These are phyloP conservation scores for Plasmodium vivax DNA, from an alignment of 169 alveolate species.

Conservation along the genomic window DNA sequence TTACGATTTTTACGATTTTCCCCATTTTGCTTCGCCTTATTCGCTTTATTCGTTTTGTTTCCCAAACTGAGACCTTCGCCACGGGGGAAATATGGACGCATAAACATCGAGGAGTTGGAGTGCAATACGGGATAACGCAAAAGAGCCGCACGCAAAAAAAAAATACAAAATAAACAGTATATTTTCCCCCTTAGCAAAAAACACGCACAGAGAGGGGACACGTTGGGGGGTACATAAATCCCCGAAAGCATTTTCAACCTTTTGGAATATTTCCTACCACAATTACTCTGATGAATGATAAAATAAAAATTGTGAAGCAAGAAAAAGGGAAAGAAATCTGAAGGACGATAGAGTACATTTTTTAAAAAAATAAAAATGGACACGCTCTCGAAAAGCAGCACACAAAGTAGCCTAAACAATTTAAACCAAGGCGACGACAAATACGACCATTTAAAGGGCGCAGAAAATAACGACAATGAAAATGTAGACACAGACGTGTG, in stretches of 20 bases:
- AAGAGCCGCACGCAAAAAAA: background rate
- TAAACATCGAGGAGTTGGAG: background rate
- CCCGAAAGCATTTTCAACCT: background rate
- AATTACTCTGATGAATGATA: background rate
- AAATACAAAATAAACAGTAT: background rate
- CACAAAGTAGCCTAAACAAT: background rate
- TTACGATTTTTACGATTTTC: no score
- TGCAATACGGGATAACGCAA: background rate
- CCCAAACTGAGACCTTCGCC: background rate
- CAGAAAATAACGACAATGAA: background rate
- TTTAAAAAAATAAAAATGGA: constrained; percentile 1
- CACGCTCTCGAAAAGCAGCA: background rate
- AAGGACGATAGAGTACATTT: background rate
- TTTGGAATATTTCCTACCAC: background rate
- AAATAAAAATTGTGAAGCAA: background rate
- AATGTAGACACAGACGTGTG: background rate
- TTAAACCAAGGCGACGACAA: background rate
- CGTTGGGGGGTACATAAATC: background rate
- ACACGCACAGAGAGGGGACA: background rate
- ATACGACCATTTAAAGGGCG: background rate
- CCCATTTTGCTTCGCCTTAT: background rate
- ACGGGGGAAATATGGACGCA: background rate
- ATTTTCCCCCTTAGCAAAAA: background rate
- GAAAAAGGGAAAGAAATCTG: background rate
- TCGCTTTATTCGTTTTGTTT: background rate